Evolutionary conservation across 345 rosid genomes (phyloP).

Genomic region (Microcos paniculata): DNA sequence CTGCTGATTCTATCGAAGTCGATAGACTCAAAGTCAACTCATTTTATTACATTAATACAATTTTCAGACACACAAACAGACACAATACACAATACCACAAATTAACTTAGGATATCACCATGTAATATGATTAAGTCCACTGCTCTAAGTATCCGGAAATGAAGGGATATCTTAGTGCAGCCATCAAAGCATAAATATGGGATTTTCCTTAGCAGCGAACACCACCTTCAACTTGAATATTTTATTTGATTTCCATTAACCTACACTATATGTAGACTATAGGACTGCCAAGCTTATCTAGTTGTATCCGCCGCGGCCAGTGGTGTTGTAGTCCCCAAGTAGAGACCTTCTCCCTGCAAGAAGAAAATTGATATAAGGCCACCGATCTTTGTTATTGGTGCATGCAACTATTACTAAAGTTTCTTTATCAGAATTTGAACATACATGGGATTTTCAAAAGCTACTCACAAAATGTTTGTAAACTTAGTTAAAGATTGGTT

Average conservation of each 20-base stretch:
- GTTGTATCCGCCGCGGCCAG: neutral
- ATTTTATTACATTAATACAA: no score
- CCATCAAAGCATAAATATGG: neutral
- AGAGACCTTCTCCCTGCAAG: neutral
- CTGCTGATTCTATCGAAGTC: no score
- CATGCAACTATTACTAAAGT: neutral
- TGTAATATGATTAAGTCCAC: no score
- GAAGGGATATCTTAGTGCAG: neutral
- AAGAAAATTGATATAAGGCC: neutral
- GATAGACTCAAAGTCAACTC: no score
- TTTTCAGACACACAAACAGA: no score
- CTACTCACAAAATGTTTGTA: constrained; percentile 2
- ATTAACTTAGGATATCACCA: no score
- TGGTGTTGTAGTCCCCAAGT: constrained; percentile 3
- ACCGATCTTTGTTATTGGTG: neutral
- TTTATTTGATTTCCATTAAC: neutral
- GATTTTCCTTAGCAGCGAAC: neutral
- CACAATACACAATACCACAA: no score
- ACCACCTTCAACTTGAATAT: neutral
- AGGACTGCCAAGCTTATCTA: neutral
- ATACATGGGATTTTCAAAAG: neutral
- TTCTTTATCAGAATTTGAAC: constrained; percentile 8
- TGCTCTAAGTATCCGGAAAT: no score
- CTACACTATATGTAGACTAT: neutral
- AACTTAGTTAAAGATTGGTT: no score